These are phyloP conservation scores for Zoysia japonica DNA, from an alignment of 176 grass and related monocot genomes.

Conservation along the genomic window DNA sequence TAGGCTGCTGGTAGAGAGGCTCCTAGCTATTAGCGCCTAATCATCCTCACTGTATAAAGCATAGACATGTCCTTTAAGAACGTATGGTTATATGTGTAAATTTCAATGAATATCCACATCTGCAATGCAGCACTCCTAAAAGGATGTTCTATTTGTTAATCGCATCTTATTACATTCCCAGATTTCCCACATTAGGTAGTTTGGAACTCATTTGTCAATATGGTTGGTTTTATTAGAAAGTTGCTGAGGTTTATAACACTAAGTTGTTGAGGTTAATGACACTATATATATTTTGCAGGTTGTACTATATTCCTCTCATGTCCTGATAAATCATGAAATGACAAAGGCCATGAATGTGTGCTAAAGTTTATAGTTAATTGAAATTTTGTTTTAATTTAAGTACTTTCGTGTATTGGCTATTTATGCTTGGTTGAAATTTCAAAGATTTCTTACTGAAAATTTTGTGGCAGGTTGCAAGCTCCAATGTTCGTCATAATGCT, in stretches of 20 bases:
- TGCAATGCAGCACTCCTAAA: background rate
- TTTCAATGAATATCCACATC: background rate
- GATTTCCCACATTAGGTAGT: background rate
- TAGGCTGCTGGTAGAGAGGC: background rate
- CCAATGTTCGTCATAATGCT: constrained; percentile 81
- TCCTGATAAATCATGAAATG: background rate
- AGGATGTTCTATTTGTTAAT: background rate
- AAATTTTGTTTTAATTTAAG: background rate
- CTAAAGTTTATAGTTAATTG: background rate
- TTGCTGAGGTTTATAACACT: background rate
- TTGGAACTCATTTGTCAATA: constrained; percentile 4
- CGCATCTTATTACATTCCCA: background rate
- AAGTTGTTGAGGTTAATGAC: background rate
- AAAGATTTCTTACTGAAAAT: constrained; percentile 25
- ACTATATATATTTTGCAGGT: background rate
- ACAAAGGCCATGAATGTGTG: background rate
- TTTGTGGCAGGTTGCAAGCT: constrained; percentile 79
- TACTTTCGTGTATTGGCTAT: background rate
- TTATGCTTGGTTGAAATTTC: background rate
- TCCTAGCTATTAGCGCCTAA: background rate
- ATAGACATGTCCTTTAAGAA: background rate
- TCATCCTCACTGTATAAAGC: background rate
- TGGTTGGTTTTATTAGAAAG: constrained; percentile 1
- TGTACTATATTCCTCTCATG: constrained; percentile 4
- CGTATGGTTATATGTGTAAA: background rate